Evolutionary conservation across 306 rosid species (phyloP).

Genomic region (Fragaria vesca): DNA sequence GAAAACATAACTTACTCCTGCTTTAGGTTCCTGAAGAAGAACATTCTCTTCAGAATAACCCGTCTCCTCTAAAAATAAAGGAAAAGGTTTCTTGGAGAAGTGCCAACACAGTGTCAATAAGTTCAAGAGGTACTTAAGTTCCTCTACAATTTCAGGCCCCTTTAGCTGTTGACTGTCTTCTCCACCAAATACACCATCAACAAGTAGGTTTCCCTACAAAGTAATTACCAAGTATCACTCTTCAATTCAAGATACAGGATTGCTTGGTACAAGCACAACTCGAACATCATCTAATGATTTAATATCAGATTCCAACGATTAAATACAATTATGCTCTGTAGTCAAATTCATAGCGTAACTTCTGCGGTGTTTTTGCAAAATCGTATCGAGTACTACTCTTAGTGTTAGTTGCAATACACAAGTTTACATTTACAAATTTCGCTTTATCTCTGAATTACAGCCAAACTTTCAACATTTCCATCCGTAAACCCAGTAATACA

Average conservation of each 20-base stretch:
- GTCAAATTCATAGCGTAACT: too few species aligned
- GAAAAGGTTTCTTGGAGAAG: conserved; percentile 84
- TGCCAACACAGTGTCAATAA: conserved; percentile 93
- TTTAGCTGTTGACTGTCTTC: conserved; percentile 62
- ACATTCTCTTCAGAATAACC: conserved; percentile 72
- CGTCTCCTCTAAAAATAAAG: conserved; percentile 75
- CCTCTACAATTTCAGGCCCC: conserved; percentile 62
- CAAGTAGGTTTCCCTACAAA: conserved; percentile 75
- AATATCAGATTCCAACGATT: background rate
- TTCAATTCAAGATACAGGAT: background rate
- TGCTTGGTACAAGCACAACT: background rate
- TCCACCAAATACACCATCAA: conserved; percentile 73
- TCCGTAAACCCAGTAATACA: background rate
- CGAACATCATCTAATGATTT: too few species aligned
- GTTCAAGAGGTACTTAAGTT: conserved; percentile 66
- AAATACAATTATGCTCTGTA: too few species aligned
- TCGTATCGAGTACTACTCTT: background rate
- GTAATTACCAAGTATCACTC: background rate
- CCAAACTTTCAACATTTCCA: too few species aligned
- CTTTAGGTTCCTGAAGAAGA: conserved; percentile 89
- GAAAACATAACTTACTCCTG: conserved; percentile 66
- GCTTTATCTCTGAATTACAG: background rate
- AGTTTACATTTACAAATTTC: too few species aligned
- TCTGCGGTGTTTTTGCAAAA: background rate
- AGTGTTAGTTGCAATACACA: background rate